Base-by-base conservation (phyloP, 2,329 filamentous ascomycete genomes). In the Gnomoniopsis smithogilvyi region DNA sequence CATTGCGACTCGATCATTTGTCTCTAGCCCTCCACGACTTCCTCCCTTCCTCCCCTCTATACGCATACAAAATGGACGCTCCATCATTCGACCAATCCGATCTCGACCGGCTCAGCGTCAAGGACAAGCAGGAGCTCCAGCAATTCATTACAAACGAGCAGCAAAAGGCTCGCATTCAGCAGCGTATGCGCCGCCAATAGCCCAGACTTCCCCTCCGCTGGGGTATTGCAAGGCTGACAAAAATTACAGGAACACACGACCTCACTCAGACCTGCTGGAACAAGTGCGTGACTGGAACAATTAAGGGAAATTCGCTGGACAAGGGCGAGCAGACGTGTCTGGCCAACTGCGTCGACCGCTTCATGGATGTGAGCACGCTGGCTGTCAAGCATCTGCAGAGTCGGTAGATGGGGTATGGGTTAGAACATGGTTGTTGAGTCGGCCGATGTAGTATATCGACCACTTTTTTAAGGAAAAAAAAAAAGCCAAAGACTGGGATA, bases 261-360 rank as follows among this genome's bases (percentile, higher is more conserved):
- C 69, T 86, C 55, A 84, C 80, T 47, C 89, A 95, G 68, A 84
- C 90, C 62, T 99, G 95, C 84, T 99, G 93, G 87, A 92, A 88
- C 72, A 98, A 97, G 79, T 99, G 95, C 80, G 81, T 97, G 62
- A 89, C 90, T 10, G 80, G 86, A 56, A 81, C 80, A 59, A 88
- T 97, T 72, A 87, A 87, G 66, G 83, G 81, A 62, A 84, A 86
- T 30, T 84, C 86, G 68, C 79, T 99, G 65, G 91, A 96, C 66
- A 84, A 82, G 68, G 79, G 76, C 62, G 95, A 99, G 78, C 88
- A 95, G 78, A 77, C 80, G 10, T 99, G 95, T 74, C 83, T 96
- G 72, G 81, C 87, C 73, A 97, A 96, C 79, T 99, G 95, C 70
- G 92, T 98, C 58, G 91, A 96, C 69, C 83, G 95, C 58, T 98